A percentile compares a stretch with the other conserved stretches of the same genome.
These are phyloP conservation scores for Epichloe amarillans DNA, from an alignment of 2,329 filamentous ascomycete genomes.

Conservation along the genomic window DNA sequence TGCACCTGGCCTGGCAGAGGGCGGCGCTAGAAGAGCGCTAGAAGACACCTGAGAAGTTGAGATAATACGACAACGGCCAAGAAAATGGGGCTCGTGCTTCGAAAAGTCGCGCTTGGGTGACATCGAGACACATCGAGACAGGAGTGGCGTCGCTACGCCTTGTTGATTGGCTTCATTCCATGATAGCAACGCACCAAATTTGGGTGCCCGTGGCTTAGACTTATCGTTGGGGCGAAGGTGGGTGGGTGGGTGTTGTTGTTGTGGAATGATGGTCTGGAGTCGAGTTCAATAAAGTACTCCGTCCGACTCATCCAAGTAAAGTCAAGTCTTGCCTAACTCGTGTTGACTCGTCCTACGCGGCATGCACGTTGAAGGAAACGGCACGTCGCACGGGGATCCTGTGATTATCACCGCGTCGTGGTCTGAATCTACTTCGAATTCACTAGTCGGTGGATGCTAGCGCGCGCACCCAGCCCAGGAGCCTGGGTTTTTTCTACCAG, in stretches of 20 bases:
- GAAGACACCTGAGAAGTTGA: constrained; percentile 7
- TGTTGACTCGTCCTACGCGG: neutral
- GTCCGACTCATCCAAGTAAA: too few species aligned
- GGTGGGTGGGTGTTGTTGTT: too few species aligned
- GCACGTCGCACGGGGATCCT: too few species aligned
- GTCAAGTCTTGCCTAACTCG: too few species aligned
- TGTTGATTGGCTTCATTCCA: neutral
- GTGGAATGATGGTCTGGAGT: neutral
- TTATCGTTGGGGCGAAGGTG: neutral
- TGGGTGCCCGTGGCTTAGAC: neutral
- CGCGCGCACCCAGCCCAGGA: too few species aligned
- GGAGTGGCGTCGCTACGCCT: neutral
- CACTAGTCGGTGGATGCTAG: too few species aligned
- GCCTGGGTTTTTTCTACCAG: too few species aligned
- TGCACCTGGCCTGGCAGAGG: too few species aligned
- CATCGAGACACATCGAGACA: constrained; percentile 3
- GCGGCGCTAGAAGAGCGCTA: constrained; percentile 15
- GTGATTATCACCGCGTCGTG: too few species aligned
- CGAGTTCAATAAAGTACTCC: too few species aligned
- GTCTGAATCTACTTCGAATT: too few species aligned
- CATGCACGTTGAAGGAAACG: too few species aligned
- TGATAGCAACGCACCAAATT: neutral
- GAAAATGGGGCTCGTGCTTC: neutral
- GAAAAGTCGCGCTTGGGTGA: neutral
- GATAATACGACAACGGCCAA: neutral